A percentile compares a stretch with the other conserved stretches of the same genome.
phyloP scores from a whole-genome alignment of 139 green algal genomes.

The Volvox africanus region DNA sequence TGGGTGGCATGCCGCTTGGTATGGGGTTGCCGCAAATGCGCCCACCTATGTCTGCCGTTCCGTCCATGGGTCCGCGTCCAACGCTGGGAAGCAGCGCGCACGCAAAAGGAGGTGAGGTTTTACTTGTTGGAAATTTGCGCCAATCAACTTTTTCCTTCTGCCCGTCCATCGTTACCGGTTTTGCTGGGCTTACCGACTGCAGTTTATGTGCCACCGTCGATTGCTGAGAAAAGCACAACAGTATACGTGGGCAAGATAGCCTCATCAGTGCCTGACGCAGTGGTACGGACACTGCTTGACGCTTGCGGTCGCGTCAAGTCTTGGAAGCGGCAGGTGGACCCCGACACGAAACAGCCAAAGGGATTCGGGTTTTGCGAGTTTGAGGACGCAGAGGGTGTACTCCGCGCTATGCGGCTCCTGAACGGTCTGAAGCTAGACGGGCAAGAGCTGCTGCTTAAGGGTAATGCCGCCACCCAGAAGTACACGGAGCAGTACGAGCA shows the following conservation, averaged over 20 bases:
- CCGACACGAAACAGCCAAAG: conserved; percentile 81
- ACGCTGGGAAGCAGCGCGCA: not conserved
- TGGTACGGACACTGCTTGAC: conserved; percentile 82
- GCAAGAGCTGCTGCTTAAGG: conserved; percentile 88
- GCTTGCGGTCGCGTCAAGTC: conserved; percentile 85
- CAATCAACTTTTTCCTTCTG: not conserved
- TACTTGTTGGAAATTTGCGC: not conserved
- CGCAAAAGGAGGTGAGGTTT: conserved; percentile 26
- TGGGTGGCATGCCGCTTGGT: not conserved
- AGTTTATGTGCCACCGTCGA: conserved; percentile 43
- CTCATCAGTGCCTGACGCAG: conserved; percentile 73
- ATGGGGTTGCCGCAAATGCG: conserved; percentile 13
- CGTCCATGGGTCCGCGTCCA: not conserved
- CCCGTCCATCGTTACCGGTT: too few relatives aligned
- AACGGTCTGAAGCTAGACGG: conserved; percentile 84
- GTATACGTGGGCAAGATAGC: conserved; percentile 93
- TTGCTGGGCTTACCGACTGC: not conserved
- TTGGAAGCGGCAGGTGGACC: conserved; percentile 91
- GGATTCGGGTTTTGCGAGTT: conserved; percentile 96
- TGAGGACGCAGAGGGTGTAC: conserved; percentile 78
- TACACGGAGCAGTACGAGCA: conserved; percentile 58
- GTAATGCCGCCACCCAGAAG: conserved; percentile 82
- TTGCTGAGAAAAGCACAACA: conserved; percentile 74
- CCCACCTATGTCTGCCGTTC: not conserved
- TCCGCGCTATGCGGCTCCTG: conserved; percentile 78